Base-by-base conservation (phyloP, 2,329 filamentous ascomycete genomes). In the Aspergillus candidus region DNA sequence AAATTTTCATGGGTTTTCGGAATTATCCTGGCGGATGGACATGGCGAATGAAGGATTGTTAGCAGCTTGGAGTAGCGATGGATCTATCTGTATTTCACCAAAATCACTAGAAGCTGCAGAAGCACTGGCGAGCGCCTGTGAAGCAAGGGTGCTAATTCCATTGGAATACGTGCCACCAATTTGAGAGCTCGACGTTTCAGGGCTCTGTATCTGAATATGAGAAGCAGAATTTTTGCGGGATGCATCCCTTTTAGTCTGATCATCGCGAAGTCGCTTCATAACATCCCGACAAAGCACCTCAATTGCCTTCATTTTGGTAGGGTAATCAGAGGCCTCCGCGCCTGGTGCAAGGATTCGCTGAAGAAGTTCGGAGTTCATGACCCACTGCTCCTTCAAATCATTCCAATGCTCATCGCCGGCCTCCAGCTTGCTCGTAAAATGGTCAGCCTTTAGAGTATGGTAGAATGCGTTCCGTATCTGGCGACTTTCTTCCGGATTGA, bases 281-380 rank as follows among this genome's bases (percentile, higher is more conserved):
- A 88, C 83, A 64, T 91, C 86, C 40, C 82, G 76, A 41, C 84
- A 84, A 3, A 93, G 68, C 0, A 85, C 73, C 49, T 90, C 84
- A 37, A 90, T 63, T 1, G 84, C 84, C 52, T 78, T 82, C 30
- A 79, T 60, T 60, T 82, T 86, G 36, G 72, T 65, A 15, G 66
- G 57, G 43, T 80, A 72, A 15, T 75, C 68, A 2, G 77, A 72
- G 49, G 83, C 78, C 1, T 70, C 63, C 11, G 72, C 67, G 3
- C 72, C 74, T 0, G 70, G 66, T 0, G 72, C 70, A 7, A 87
- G 66, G 8, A 80, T 74, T 6, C 63, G 69, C 45, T 73, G 76
- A 12, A 87, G 66, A 4, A 81, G 60, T 7, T 72, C 68, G 0
- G 77, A 82, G 22, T 70, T 73, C 30, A 72, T 72, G 32, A 84